Evolutionary conservation across 2,329 filamentous ascomycete species (phyloP).

Genomic region (Septoria linicola): DNA sequence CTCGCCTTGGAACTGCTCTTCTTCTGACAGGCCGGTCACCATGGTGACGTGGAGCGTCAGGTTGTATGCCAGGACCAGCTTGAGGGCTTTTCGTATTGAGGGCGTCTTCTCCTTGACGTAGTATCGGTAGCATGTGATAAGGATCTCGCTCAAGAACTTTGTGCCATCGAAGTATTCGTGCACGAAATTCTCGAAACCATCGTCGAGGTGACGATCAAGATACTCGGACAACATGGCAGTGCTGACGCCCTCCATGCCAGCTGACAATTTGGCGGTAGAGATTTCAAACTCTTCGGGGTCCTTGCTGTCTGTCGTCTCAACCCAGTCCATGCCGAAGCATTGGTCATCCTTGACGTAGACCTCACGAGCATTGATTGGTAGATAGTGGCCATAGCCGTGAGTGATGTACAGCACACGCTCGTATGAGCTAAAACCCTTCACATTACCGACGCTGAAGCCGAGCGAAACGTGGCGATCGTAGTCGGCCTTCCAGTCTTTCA

Average conservation of each 20-base stretch:
- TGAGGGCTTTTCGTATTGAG: conserved; percentile 91
- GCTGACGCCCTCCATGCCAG: conserved; percentile 84
- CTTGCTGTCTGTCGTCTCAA: conserved; percentile 71
- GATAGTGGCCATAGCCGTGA: conserved; percentile 89
- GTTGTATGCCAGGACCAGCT: conserved; percentile 94
- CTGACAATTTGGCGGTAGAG: conserved; percentile 82
- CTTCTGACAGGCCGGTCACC: conserved; percentile 83
- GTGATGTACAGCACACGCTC: conserved; percentile 82
- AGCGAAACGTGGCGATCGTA: conserved; percentile 86
- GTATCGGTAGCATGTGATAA: conserved; percentile 93
- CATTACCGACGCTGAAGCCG: conserved; percentile 88
- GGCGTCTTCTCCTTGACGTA: conserved; percentile 84
- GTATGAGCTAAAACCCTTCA: conserved; percentile 73
- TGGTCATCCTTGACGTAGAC: conserved; percentile 89
- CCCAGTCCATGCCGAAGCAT: conserved; percentile 92
- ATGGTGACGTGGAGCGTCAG: conserved; percentile 91
- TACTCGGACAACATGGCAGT: conserved; percentile 81
- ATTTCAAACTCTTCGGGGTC: conserved; percentile 75
- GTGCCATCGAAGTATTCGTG: conserved; percentile 96
- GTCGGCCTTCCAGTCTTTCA: conserved; percentile 99
- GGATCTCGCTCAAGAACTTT: conserved; percentile 89
- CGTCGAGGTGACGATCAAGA: conserved; percentile 90
- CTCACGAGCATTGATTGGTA: conserved; percentile 90
- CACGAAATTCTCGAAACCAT: conserved; percentile 87
- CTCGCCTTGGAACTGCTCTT: conserved; percentile 73